Base-by-base conservation (phyloP, 2,329 filamentous ascomycete species). In the Sclerotinia nivalis region DNA sequence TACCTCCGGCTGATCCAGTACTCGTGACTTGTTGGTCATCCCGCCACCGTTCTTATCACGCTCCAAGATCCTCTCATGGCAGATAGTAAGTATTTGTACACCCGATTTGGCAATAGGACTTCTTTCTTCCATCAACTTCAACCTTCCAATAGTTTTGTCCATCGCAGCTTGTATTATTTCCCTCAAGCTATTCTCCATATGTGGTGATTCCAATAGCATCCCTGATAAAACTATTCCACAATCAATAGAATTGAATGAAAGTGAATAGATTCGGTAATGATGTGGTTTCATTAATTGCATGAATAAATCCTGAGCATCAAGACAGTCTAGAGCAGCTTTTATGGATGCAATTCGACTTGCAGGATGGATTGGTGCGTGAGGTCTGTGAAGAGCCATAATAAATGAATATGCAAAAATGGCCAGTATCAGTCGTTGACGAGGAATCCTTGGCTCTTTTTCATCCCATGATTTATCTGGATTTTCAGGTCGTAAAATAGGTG, bases 331-430 rank as follows among this genome's bases (percentile, higher is more conserved):
- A n/a, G 56, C 71, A 49, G 71, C 69, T 69, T 67, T 31, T 40
- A 71, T 69, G 20, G 54, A 45, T 4, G 59, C 50, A 45, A 61
- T 54, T 28, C 62, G 69, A 68, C 71, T 72, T n/a, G 58, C 50
- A 13, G 64, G 22, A 31, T 69, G 64, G 18, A 59, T 65, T n/a
- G 58, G 56, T 4, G 67, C 58, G 18, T 72, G 67, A 56, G 71
- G 71, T 31, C 64, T 66, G 56, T 72, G 71, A 22, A 71, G 49
- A 22, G 69, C 69, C 43, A 71, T 31, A 3, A 72, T 22, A 28
- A 72, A 71, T 18, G 58, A 68, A 28, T 65, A 49, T 52, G 49
- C 54, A 40, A 25, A 12, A 55, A n/a, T 40, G 50, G 71, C n/a
- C 68, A 58, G 8, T 28, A 12, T 25, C 6, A 25, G 37, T 25